Evolutionary conservation across 441 rosid species (phyloP), one percentile per base, ranked within the genome.

Genomic region (Erysimum pusillum): DNA sequence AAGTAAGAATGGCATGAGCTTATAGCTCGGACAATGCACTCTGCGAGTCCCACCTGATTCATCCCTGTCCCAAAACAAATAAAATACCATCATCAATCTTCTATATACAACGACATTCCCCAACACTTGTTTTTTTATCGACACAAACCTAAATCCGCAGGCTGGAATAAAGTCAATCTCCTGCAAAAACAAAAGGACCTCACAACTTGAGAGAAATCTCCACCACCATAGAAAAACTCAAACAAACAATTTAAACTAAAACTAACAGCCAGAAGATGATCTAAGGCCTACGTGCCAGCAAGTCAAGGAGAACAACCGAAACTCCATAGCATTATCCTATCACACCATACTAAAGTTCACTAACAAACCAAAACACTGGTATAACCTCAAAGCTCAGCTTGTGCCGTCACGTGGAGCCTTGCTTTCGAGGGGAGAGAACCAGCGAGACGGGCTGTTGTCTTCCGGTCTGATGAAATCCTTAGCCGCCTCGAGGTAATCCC

Each of bases 21-120:
- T 48, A 95, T 86, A 49, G 99, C 90, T 83, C 98, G 90, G 46
- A 95, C 98, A 67, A 95, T 90, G 83, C 97, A 90, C 85, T 95
- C 98, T 22, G 95, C 97, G 41, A 95, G 87, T 79, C 99, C 99
- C 46, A 97, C 99, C 87, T 95, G 90, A 73, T 91, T 88, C 94
- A 93, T 87, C 80, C 99, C 99, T 93, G 87, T 13, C 49, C 76
- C 38, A 79, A 64, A 63, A 7, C 36, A 71, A 25, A 51, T 12
- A 38, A 28, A 49, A 45, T 3, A 20, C 15, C 14, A 53, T 31
- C 44, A 74, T 68, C 72, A 70, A 28, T 46, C 53, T 41, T 63
- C 38, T 41, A 62, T 25, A 13, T 51, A 62, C 35, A 2, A 62
- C 4, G 9, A 58, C 11, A 63, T 3, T 48, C n/a, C 3, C n/a